Base-by-base conservation (phyloP, 192 early-diverging fungal species). In the Fimicolochytrium jonesii region DNA sequence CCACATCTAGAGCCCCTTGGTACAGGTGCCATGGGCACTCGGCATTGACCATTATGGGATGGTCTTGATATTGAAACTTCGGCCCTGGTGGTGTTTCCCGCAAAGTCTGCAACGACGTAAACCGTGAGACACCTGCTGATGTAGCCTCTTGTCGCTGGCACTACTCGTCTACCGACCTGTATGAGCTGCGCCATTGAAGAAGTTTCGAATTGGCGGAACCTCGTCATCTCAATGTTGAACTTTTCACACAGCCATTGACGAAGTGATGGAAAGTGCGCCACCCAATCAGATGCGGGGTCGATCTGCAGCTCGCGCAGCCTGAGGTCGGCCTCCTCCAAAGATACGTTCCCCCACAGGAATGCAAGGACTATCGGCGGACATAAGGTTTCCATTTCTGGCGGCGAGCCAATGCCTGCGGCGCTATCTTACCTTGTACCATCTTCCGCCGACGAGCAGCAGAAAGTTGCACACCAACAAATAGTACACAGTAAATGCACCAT, bases 381-480 rank as follows among this genome's bases (percentile, higher is more conserved):
- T n/a, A n/a, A n/a, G n/a, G n/a, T n/a, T n/a, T n/a, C n/a, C n/a
- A n/a, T n/a, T n/a, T n/a, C n/a, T n/a, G n/a, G n/a, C n/a, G n/a
- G n/a, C n/a, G n/a, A n/a, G n/a, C n/a, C n/a, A n/a, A n/a, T n/a
- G n/a, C n/a, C n/a, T n/a, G n/a, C n/a, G n/a, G n/a, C n/a, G n/a
- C n/a, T n/a, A n/a, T n/a, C n/a, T n/a, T n/a, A 55, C 31, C 53
- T 9, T 55, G 33, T 55, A 15, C 5, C 2, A 55, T 18, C 6
- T 26, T 26, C 11, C 31, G 53, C 35, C 53, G 31, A 13, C 53
- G 53, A n/a, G 17, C 2, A 17, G 35, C 31, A 7, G 53, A 34
- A 0, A 61, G 31, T 33, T 61, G 59, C 3, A 37, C 6, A n/a
- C 46, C 59, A 33, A 61, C 46, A 51, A 61, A 61, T 1, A 61